These are phyloP conservation scores for Casaregolazyma suthepensis DNA, from an alignment of 1,139 yeast genomes.

Conservation along the genomic window DNA sequence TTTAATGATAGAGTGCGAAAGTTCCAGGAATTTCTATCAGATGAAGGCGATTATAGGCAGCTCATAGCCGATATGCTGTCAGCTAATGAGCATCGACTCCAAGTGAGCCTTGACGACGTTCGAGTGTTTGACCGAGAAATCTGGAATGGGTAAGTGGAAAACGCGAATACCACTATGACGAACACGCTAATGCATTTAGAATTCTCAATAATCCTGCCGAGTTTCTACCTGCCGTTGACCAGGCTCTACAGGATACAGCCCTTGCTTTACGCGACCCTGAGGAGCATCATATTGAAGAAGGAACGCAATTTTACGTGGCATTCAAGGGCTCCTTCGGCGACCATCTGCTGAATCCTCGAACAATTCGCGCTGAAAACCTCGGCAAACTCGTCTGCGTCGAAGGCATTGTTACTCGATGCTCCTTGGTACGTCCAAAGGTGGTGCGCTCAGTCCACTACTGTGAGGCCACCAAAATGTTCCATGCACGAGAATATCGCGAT, in stretches of 20 bases:
- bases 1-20: slow-evolving; percentile 73
- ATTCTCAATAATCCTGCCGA: slow-evolving; percentile 73
- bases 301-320: slow-evolving; percentile 62
- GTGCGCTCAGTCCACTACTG: slow-evolving; percentile 92
- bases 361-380: slow-evolving; percentile 68
- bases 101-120: slow-evolving; percentile 77
- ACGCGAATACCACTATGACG: neutral
- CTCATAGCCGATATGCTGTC: slow-evolving; percentile 67
- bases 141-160: slow-evolving; percentile 55
- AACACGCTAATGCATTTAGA: neutral
- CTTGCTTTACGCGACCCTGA: slow-evolving; percentile 39
- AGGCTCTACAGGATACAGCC: slow-evolving; percentile 76
- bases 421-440: slow-evolving; percentile 87
- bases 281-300: slow-evolving; percentile 43
- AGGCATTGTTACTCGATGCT: slow-evolving; percentile 93
- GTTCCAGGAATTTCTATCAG: slow-evolving; percentile 82
- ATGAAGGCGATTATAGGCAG: slow-evolving; percentile 57
- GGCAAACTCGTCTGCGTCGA: slow-evolving; percentile 84
- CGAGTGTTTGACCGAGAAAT: slow-evolving; percentile 75
- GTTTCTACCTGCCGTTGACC: slow-evolving; percentile 81
- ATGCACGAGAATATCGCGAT: slow-evolving; percentile 88
- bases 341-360: slow-evolving; percentile 81
- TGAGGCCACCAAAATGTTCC: slow-evolving; percentile 75
- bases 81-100: slow-evolving; percentile 59
- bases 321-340: slow-evolving; percentile 92